A percentile compares a stretch with the other conserved stretches of the same genome.
Conservation (phyloP, 2,329 filamentous ascomycete species). For the Leptographium flavum region DNA sequence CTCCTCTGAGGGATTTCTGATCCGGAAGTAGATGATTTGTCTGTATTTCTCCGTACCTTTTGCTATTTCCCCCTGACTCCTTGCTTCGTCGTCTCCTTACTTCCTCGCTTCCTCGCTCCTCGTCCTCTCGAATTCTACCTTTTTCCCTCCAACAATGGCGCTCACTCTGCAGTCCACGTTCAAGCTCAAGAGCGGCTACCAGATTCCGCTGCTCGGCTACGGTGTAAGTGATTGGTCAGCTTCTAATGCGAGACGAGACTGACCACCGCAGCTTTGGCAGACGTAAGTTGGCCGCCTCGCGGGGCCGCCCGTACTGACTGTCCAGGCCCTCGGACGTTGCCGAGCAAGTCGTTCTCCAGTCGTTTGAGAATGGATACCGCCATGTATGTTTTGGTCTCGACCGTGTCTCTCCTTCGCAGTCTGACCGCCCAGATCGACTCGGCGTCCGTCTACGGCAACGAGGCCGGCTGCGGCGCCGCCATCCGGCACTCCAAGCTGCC, state of each 20-base stretch:
- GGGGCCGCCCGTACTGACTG: neutral
- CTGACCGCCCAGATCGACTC: constrained; percentile 33
- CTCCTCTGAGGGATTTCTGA: too few relatives aligned
- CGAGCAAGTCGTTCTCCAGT: constrained; percentile 25
- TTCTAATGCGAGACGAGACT: neutral
- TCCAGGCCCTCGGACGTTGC: constrained; percentile 4
- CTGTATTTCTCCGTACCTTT: too few relatives aligned
- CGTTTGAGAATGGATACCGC: constrained; percentile 40
- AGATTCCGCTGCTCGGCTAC: constrained; percentile 37
- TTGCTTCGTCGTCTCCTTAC: too few relatives aligned
- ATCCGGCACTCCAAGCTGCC: constrained; percentile 36
- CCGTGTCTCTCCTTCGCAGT: neutral
- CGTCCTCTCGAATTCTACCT: too few relatives aligned
- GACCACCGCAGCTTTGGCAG: constrained; percentile 31
- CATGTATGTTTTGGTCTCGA: constrained; percentile 15
- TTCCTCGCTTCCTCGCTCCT: too few relatives aligned
- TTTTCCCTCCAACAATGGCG: constrained; percentile 26
- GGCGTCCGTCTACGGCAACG: constrained; percentile 51
- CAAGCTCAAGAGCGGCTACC: constrained; percentile 40
- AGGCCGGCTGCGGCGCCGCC: constrained; percentile 44
- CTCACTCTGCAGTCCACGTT: constrained; percentile 31
- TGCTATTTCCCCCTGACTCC: too few relatives aligned
- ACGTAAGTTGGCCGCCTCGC: too few relatives aligned
- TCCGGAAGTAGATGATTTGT: too few relatives aligned
- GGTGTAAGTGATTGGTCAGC: constrained; percentile 32